Percentiles rank a stretch among this genome's conserved stretches.
phyloP scores from a whole-genome alignment of 345 rosid genomes.

The Hibiscus mutabilis region DNA sequence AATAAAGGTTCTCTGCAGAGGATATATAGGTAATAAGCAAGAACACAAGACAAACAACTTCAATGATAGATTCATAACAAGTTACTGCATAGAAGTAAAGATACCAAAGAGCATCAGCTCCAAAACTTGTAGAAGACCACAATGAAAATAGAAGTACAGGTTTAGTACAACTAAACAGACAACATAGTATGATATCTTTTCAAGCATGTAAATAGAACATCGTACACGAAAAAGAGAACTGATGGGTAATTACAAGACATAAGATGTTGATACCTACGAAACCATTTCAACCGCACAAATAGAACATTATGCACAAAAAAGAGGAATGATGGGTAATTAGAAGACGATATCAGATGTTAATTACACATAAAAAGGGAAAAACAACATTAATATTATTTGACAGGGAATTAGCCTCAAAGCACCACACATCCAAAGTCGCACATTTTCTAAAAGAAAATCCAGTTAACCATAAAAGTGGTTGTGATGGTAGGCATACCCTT shows the following conservation, averaged over 20 bases:
- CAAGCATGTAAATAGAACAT: background rate
- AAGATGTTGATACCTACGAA: background rate
- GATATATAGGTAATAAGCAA: background rate
- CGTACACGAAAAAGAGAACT: background rate
- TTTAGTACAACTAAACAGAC: background rate
- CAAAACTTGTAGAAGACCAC: background rate
- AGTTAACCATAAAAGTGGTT: background rate
- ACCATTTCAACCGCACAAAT: background rate
- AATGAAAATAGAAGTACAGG: background rate
- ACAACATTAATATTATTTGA: background rate
- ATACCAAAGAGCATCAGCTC: background rate
- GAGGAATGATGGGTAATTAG: background rate
- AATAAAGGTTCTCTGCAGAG: background rate
- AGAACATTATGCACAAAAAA: background rate
- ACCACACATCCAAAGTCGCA: background rate
- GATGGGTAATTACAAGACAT: background rate
- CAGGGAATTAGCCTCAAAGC: background rate
- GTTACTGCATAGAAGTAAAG: background rate
- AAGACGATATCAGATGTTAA: background rate
- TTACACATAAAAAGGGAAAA: background rate
- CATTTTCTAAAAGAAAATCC: constrained; percentile 1
- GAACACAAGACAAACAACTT: background rate
- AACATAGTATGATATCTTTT: background rate
- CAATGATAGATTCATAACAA: background rate
- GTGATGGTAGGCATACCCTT: constrained; percentile 33